A percentile compares a stretch with the other conserved stretches of the same genome.
Evolutionary conservation across 164 flowering plant species (phyloP).

Genomic region (Vitis rupestris): DNA sequence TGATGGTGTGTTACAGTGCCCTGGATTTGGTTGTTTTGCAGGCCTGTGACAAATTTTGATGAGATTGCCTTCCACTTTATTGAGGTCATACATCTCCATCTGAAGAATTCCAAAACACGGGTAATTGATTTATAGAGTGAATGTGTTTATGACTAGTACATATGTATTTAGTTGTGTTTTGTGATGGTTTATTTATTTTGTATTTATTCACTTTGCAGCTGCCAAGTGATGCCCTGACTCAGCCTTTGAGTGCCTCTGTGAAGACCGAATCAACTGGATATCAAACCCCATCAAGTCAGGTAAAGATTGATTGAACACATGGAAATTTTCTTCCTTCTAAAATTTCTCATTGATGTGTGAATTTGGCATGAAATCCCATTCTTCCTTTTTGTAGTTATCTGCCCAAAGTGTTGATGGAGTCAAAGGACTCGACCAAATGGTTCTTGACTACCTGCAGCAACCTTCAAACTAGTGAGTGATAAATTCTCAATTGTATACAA

Average conservation of each 20-base stretch:
- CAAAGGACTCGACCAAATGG: constrained; percentile 47
- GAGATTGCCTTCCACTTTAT: constrained; percentile 60
- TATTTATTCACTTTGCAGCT: constrained; percentile 17
- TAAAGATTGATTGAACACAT: constrained; percentile 3
- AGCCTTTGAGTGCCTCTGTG: constrained; percentile 28
- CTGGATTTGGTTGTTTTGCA: constrained; percentile 16
- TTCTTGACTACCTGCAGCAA: constrained; percentile 54
- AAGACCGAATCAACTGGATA: constrained; percentile 26
- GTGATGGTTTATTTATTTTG: neutral
- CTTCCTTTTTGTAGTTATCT: constrained; percentile 26
- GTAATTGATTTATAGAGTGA: constrained; percentile 23
- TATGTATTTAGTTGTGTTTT: neutral
- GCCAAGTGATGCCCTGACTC: constrained; percentile 28
- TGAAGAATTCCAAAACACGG: constrained; percentile 40
- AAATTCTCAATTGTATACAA: neutral
- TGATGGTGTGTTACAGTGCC: neutral
- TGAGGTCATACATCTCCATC: constrained; percentile 52
- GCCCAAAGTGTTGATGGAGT: constrained; percentile 42
- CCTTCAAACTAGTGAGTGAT: constrained; percentile 50
- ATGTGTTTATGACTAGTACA: neutral
- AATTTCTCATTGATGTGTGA: neutral
- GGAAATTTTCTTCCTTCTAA: neutral
- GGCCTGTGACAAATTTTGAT: constrained; percentile 63
- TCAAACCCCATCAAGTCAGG: constrained; percentile 34
- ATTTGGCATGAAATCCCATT: neutral